These are phyloP conservation scores for Rhodamnia rubescens DNA, from an alignment of 345 rosid species.

Conservation along the genomic window DNA sequence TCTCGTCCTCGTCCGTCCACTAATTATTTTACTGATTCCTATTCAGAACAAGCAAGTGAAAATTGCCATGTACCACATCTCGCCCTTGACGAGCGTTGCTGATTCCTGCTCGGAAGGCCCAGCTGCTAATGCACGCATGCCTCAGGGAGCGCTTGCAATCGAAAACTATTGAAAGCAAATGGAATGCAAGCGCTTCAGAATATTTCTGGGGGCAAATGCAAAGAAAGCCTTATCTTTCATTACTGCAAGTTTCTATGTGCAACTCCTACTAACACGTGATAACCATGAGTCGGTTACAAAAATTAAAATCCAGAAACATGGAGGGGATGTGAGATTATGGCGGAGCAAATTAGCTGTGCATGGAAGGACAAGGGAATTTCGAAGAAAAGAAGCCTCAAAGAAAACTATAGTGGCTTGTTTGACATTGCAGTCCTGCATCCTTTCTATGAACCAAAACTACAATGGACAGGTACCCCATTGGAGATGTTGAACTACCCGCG, in stretches of 20 bases:
- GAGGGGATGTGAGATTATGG: not conserved
- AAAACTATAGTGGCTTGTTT: not conserved
- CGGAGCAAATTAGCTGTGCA: not conserved
- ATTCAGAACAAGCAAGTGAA: not conserved
- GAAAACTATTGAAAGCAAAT: not conserved
- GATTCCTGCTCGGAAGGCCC: not conserved
- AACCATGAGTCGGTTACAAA: not conserved
- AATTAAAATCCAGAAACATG: not conserved
- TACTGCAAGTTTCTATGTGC: not conserved
- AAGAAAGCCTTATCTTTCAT: not conserved
- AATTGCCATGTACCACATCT: not conserved
- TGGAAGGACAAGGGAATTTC: not conserved
- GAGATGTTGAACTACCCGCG: not conserved
- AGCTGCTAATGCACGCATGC: not conserved
- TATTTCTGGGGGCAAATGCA: not conserved
- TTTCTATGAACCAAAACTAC: not conserved
- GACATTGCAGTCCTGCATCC: not conserved
- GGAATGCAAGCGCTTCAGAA: not conserved
- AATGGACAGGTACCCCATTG: not conserved
- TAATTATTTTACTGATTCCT: not conserved
- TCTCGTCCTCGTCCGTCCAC: not conserved
- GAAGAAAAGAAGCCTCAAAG: not conserved
- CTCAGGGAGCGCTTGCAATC: not conserved
- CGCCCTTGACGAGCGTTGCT: not conserved
- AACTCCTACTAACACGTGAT: not conserved